Evolutionary conservation across 1,284 basidiomycete genomes (phyloP).

Genomic region (Ceratorhiza oryzae-sativae): DNA sequence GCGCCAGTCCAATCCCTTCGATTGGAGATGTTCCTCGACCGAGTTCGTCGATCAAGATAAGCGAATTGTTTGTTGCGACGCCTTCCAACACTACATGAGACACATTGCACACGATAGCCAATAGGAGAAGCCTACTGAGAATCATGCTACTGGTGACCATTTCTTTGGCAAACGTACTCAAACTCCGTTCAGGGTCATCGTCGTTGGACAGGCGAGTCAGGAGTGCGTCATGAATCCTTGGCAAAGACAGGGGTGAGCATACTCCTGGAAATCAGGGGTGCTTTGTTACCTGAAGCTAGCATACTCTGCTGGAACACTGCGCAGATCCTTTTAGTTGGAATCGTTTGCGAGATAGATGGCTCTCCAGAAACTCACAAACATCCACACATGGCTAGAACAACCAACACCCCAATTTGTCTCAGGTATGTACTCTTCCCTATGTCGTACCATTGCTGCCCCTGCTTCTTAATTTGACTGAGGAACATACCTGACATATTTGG

Average conservation of each 20-base stretch:
- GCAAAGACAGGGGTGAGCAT: conserved; percentile 6
- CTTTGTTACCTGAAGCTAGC: conserved; percentile 73
- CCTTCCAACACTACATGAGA: conserved; percentile 55
- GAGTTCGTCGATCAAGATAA: conserved; percentile 91
- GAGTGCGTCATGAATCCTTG: conserved; percentile 79
- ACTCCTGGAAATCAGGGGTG: not conserved
- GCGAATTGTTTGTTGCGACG: conserved; percentile 72
- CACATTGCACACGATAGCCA: conserved; percentile 16
- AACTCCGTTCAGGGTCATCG: conserved; percentile 83
- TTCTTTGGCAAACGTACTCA: conserved; percentile 93
- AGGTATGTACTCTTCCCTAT: conserved; percentile 92
- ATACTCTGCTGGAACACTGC: conserved; percentile 83
- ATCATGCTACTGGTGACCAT: conserved; percentile 93
- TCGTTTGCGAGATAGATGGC: not conserved
- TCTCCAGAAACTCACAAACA: conserved; percentile 63
- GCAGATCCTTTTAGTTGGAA: not conserved
- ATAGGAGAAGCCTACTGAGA: conserved; percentile 56
- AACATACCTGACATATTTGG: conserved; percentile 84
- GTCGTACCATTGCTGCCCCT: conserved; percentile 7
- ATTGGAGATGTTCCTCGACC: conserved; percentile 85
- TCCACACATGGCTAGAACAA: conserved; percentile 86
- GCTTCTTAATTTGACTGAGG: not conserved
- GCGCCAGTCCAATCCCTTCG: conserved; percentile 89
- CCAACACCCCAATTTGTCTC: conserved; percentile 82
- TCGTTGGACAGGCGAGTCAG: conserved; percentile 91